A percentile compares a stretch with the other conserved stretches of the same genome.
These are phyloP conservation scores for Yamadazyma ubonensis DNA, from an alignment of 805 yeast genomes.

Conservation along the genomic window DNA sequence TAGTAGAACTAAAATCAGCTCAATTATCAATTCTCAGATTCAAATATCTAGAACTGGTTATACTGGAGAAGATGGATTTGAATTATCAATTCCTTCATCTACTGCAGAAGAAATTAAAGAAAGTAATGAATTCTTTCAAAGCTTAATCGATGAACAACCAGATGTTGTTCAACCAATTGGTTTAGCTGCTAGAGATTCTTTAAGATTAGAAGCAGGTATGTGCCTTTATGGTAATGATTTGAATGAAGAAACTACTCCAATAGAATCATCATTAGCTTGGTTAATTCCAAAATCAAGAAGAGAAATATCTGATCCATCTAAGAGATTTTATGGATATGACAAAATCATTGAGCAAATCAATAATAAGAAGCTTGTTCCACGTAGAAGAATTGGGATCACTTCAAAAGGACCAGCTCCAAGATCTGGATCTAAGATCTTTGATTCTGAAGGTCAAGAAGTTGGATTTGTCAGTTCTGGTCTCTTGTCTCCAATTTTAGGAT, in stretches of 20 bases:
- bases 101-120: constrained; percentile 36
- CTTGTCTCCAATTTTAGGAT: constrained; percentile 59
- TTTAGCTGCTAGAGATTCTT: constrained; percentile 95
- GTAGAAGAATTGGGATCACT: constrained; percentile 68
- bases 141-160: constrained; percentile 51
- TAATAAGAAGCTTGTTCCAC: constrained; percentile 56
- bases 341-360: constrained; percentile 68
- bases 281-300: constrained; percentile 81
- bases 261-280: constrained; percentile 90
- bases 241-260: constrained; percentile 75
- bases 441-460: constrained; percentile 44
- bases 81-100: constrained; percentile 67
- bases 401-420: constrained; percentile 93
- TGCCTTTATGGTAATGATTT: constrained; percentile 95
- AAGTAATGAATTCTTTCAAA: constrained; percentile 61
- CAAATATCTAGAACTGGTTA: constrained; percentile 95
- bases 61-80: constrained; percentile 99
- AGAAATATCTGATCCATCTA: constrained; percentile 20
- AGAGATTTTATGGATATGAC: constrained; percentile 71
- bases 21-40: constrained; percentile 45
- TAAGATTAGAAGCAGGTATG: constrained; percentile 97
- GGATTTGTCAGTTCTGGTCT: constrained; percentile 63
- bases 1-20: constrained; percentile 43
- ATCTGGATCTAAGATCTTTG: constrained; percentile 66
- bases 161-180: constrained; percentile 81